Conservation (phyloP, 2,329 filamentous ascomycete species). For the Chaetomiaceae sp. region DNA sequence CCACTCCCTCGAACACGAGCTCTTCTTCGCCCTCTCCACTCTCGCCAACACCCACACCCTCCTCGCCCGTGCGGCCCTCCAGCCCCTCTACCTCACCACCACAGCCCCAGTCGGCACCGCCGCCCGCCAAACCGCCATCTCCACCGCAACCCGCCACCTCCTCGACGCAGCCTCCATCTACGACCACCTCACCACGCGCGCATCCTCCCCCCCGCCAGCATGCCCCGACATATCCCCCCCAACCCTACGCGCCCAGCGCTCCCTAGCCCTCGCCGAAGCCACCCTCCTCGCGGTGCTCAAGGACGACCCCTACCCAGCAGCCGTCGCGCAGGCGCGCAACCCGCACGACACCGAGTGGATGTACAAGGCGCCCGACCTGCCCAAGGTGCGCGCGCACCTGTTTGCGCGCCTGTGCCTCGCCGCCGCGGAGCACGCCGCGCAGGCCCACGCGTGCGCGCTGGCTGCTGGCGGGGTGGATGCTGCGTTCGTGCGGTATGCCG, state of each 20-base stretch:
- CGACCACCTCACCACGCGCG: slow-evolving; percentile 59
- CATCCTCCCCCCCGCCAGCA: slow-evolving; percentile 35
- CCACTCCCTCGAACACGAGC: slow-evolving; percentile 73
- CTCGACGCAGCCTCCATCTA: slow-evolving; percentile 76
- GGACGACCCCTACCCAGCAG: slow-evolving; percentile 85
- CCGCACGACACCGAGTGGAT: slow-evolving; percentile 90
- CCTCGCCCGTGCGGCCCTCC: slow-evolving; percentile 66
- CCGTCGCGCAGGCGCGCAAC: slow-evolving; percentile 76
- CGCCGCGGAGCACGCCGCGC: slow-evolving; percentile 79
- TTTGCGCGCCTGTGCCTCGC: slow-evolving; percentile 85
- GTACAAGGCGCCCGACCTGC: slow-evolving; percentile 83
- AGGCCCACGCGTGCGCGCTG: slow-evolving; percentile 50
- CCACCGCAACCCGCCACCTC: slow-evolving; percentile 69
- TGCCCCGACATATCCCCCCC: slow-evolving; percentile 51
- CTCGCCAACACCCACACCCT: slow-evolving; percentile 70
- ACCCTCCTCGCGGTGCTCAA: slow-evolving; percentile 87
- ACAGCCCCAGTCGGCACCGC: slow-evolving; percentile 57
- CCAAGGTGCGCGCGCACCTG: slow-evolving; percentile 81
- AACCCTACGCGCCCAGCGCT: slow-evolving; percentile 52
- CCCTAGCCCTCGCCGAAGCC: slow-evolving; percentile 76
- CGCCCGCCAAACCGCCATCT: slow-evolving; percentile 64
- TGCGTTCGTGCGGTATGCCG: slow-evolving; percentile 65
- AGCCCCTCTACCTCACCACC: slow-evolving; percentile 65
- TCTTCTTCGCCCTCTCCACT: slow-evolving; percentile 72
- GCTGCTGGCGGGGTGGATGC: slow-evolving; percentile 52